Evolutionary conservation across 2,329 filamentous ascomycete genomes (phyloP).

Genomic region (Nemania sp.): DNA sequence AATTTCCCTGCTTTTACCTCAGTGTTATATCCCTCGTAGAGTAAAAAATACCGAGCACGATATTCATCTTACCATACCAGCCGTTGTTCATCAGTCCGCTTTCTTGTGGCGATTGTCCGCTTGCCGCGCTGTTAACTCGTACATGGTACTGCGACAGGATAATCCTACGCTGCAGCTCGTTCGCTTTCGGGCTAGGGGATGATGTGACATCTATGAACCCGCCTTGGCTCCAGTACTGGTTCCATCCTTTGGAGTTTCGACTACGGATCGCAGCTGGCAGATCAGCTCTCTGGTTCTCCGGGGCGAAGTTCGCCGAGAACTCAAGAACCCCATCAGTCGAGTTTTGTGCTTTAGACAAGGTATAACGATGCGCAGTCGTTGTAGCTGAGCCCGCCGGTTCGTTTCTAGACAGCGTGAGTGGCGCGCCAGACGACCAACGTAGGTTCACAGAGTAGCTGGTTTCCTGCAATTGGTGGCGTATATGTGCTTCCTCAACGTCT

Average conservation of each 20-base stretch:
- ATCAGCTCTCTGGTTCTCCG: slow-evolving; percentile 42
- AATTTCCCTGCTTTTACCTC: slow-evolving; percentile 50
- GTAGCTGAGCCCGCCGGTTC: slow-evolving; percentile 45
- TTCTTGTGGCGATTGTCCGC: slow-evolving; percentile 56
- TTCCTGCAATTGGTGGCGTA: slow-evolving; percentile 54
- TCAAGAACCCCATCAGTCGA: slow-evolving; percentile 34
- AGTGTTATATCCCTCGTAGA: neutral
- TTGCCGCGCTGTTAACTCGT: slow-evolving; percentile 56
- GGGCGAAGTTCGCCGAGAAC: slow-evolving; percentile 54
- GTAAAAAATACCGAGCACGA: neutral
- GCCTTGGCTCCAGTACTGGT: slow-evolving; percentile 55
- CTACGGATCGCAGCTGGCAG: slow-evolving; percentile 44
- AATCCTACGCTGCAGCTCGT: slow-evolving; percentile 59
- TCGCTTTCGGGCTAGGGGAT: slow-evolving; percentile 53
- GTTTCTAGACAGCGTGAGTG: slow-evolving; percentile 43
- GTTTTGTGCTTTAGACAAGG: slow-evolving; percentile 42
- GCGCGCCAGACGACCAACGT: slow-evolving; percentile 47
- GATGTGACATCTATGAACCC: slow-evolving; percentile 58
- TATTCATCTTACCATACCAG: slow-evolving; percentile 56
- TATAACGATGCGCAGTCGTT: slow-evolving; percentile 52
- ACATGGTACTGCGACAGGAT: slow-evolving; percentile 59
- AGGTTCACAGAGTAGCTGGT: slow-evolving; percentile 56
- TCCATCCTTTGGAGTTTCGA: slow-evolving; percentile 49
- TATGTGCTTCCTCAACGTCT: slow-evolving; percentile 45
- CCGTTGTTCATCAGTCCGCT: slow-evolving; percentile 61